phyloP scores from a whole-genome alignment of 768 basidiomycete genomes.

The Plicaturopsis crispa region DNA sequence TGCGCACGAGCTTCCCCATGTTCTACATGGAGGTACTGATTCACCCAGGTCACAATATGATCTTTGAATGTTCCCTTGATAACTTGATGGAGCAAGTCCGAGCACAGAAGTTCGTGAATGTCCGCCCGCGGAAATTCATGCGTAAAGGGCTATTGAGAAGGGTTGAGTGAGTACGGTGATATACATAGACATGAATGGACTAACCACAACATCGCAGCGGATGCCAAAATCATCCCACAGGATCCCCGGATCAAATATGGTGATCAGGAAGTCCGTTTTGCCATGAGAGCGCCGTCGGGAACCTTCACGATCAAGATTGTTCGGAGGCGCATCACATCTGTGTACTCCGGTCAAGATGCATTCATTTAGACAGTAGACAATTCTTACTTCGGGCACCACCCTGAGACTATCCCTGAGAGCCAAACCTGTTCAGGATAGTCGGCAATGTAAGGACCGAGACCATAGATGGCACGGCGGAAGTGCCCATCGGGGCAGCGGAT shows the following conservation, averaged over 20 bases:
- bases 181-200: not conserved
- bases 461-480: constrained; percentile 19
- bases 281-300: constrained; percentile 13
- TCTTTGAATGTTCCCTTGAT: constrained; percentile 36
- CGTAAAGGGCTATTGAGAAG: constrained; percentile 21
- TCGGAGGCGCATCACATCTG: constrained; percentile 17
- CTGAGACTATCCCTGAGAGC: constrained; percentile 17
- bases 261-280: constrained; percentile 17
- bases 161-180: not conserved
- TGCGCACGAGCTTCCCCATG: constrained; percentile 13
- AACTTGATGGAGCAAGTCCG: constrained; percentile 31
- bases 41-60: constrained; percentile 29
- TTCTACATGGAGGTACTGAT: constrained; percentile 16
- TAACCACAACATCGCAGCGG: not conserved
- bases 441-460: constrained; percentile 26
- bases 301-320: constrained; percentile 3
- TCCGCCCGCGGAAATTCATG: constrained; percentile 25
- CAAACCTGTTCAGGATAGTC: constrained; percentile 31
- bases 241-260: constrained; percentile 16
- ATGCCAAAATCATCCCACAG: constrained; percentile 20
- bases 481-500: constrained; percentile 26
- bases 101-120: constrained; percentile 24
- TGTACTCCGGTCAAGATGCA: not conserved
- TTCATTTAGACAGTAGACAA: not conserved
- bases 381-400: constrained; percentile 15